Evolutionary conservation across 140 eudicot genomes (phyloP).

Genomic region (Senecio squalidus): DNA sequence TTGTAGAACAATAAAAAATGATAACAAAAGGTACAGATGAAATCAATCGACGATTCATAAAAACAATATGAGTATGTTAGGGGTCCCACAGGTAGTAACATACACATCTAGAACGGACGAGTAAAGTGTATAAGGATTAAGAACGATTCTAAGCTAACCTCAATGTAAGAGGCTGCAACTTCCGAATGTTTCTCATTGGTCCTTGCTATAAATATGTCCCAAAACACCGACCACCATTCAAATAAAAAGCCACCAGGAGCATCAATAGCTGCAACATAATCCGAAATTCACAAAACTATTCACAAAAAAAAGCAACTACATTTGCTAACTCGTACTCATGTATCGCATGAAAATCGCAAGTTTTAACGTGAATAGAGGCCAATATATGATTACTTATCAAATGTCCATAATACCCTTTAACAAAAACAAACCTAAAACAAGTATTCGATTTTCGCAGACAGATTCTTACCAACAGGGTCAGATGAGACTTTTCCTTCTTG

Average conservation of each 20-base stretch:
- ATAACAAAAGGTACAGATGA: too few species aligned
- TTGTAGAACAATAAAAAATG: too few species aligned
- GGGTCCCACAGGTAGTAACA: not conserved
- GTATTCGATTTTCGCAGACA: not conserved
- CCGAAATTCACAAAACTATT: not conserved
- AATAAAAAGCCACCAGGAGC: constrained; percentile 99
- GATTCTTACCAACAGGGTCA: constrained; percentile 91
- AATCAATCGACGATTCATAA: too few species aligned
- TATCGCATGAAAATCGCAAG: not conserved
- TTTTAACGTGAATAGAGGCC: not conserved
- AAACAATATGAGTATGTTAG: not conserved
- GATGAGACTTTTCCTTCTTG: constrained; percentile 96
- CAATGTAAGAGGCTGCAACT: constrained; percentile 98
- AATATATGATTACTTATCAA: not conserved
- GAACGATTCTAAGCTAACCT: constrained; percentile 43
- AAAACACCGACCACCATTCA: constrained; percentile 99
- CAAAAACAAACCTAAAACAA: not conserved
- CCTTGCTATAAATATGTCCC: constrained; percentile 98
- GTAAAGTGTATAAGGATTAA: not conserved
- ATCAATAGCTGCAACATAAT: constrained; percentile 68
- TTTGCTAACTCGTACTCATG: not conserved
- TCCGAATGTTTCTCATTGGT: constrained; percentile 96
- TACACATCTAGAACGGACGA: too few species aligned
- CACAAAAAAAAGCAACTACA: not conserved
- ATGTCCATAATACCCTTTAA: constrained; percentile 2